phyloP scores from a whole-genome alignment of 1,284 basidiomycete genomes.

The Pseudozyma hubeiensis region DNA sequence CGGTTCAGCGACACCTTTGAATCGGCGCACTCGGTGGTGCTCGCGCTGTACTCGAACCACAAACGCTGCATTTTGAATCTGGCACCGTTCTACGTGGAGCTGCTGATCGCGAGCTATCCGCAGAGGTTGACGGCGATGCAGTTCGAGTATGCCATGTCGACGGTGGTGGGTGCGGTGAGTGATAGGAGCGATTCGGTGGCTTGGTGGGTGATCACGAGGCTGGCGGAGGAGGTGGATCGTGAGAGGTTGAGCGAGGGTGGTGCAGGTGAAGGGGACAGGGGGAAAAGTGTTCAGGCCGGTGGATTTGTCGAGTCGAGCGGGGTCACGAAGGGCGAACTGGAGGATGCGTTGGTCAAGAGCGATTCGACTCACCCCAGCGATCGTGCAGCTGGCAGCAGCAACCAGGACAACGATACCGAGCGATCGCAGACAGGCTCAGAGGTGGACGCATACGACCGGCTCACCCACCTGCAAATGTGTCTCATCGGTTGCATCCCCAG shows the following conservation, averaged over 20 bases:
- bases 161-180: conserved; percentile 58
- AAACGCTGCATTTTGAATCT: conserved; percentile 53
- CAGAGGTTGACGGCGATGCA: conserved; percentile 47
- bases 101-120: conserved; percentile 53
- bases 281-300: conserved; percentile 9
- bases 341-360: conserved; percentile 10
- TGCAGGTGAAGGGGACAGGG: not conserved
- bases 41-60: conserved; percentile 54
- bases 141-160: conserved; percentile 58
- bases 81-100: conserved; percentile 61
- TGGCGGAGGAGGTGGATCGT: conserved; percentile 47
- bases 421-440: not conserved
- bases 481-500: conserved; percentile 56
- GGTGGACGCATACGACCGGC: conserved; percentile 23
- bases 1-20: conserved; percentile 63
- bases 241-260: conserved; percentile 10
- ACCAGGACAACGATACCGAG: not conserved
- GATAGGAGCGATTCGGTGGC: conserved; percentile 60
- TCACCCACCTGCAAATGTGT: conserved; percentile 40
- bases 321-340: conserved; percentile 23
- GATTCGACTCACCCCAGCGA: conserved; percentile 15
- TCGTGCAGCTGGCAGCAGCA: not conserved
- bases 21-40: conserved; percentile 64
- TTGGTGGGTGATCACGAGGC: conserved; percentile 60
- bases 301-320: conserved; percentile 19